phyloP scores from a whole-genome alignment of 2,329 filamentous ascomycete species.

The Mycosphaerella sp. region DNA sequence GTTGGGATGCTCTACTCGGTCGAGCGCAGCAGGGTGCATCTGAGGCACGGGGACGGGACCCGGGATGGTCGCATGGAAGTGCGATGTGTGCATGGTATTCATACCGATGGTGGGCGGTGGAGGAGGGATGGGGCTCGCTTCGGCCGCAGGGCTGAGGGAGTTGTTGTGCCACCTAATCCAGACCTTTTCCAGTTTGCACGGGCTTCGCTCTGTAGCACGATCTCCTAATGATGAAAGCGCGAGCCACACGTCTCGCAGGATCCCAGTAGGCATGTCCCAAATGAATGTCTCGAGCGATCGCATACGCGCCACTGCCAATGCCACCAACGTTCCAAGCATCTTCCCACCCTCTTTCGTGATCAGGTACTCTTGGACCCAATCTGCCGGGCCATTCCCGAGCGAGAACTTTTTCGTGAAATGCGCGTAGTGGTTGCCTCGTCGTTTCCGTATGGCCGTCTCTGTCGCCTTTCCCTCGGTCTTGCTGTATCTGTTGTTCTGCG shows the following conservation, averaged over 20 bases:
- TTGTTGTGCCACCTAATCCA: slow-evolving; percentile 85
- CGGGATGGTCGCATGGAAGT: slow-evolving; percentile 13
- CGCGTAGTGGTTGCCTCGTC: slow-evolving; percentile 67
- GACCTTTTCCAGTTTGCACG: slow-evolving; percentile 63
- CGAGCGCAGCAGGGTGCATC: slow-evolving; percentile 32
- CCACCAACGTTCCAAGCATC: slow-evolving; percentile 79
- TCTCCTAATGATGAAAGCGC: slow-evolving; percentile 66
- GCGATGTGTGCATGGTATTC: slow-evolving; percentile 15
- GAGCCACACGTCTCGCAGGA: slow-evolving; percentile 74
- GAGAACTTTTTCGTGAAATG: slow-evolving; percentile 76
- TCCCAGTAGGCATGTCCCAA: slow-evolving; percentile 86
- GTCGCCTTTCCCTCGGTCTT: slow-evolving; percentile 22
- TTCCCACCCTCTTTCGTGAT: slow-evolving; percentile 79
- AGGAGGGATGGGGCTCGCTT: slow-evolving; percentile 35
- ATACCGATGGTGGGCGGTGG: slow-evolving; percentile 33
- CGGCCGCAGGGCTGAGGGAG: slow-evolving; percentile 39
- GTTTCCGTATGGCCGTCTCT: slow-evolving; percentile 34
- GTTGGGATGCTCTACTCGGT: slow-evolving; percentile 67
- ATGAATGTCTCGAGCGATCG: slow-evolving; percentile 72
- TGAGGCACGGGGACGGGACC: slow-evolving; percentile 15
- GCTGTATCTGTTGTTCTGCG: slow-evolving; percentile 26
- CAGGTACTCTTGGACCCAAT: slow-evolving; percentile 76
- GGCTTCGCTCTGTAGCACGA: slow-evolving; percentile 48
- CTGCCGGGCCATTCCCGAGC: slow-evolving; percentile 69
- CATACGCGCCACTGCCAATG: slow-evolving; percentile 74